These are phyloP conservation scores for Ogataea trehaloabstinens DNA, from an alignment of 805 yeast species.

Conservation along the genomic window DNA sequence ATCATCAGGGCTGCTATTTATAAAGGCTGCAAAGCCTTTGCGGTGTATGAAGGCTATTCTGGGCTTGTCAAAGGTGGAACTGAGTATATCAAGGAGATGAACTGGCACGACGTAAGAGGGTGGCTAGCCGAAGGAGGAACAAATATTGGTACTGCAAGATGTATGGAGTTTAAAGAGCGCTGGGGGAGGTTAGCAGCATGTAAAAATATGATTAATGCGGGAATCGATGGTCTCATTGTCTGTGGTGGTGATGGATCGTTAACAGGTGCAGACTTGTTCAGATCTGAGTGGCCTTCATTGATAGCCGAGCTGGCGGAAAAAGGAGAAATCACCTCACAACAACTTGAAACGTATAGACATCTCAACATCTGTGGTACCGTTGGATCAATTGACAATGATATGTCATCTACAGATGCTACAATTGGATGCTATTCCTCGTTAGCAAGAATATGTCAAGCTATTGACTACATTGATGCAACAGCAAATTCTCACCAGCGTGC, in stretches of 20 bases:
- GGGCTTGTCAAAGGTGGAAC: constrained; percentile 68
- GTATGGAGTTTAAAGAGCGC: constrained; percentile 63
- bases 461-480: constrained; percentile 82
- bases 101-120: constrained; percentile 73
- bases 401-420: constrained; percentile 82
- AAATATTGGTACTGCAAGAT: constrained; percentile 75
- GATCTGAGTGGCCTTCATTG: constrained; percentile 76
- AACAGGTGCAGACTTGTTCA: constrained; percentile 77
- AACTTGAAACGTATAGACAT: constrained; percentile 48
- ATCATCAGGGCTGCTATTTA: constrained; percentile 67
- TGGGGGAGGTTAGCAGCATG: constrained; percentile 65
- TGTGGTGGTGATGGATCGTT: constrained; percentile 85
- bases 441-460: constrained; percentile 69
- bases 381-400: constrained; percentile 83
- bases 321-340: constrained; percentile 44
- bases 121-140: constrained; percentile 75
- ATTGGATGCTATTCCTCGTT: constrained; percentile 80
- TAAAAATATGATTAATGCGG: constrained; percentile 62
- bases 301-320: constrained; percentile 51
- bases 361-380: constrained; percentile 73
- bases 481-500: constrained; percentile 83
- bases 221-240: constrained; percentile 75
- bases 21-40: constrained; percentile 64
- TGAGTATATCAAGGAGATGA: constrained; percentile 55
- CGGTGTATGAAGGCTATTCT: constrained; percentile 70